Evolutionary conservation across 2,329 filamentous ascomycete species (phyloP).

Genomic region (Calcarisporium arbuscula): DNA sequence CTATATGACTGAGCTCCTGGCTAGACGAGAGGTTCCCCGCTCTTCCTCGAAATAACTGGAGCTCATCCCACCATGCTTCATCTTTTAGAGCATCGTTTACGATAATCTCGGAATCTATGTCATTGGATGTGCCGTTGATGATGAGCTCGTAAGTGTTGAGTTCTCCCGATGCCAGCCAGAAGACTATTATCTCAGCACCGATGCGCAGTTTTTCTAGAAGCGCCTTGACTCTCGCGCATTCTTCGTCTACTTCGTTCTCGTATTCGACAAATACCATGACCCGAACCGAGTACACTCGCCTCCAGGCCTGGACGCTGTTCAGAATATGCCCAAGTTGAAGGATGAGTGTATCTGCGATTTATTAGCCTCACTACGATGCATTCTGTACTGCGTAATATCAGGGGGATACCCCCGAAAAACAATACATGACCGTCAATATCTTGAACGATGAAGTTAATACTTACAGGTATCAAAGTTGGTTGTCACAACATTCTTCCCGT

Average conservation of each 20-base stretch:
- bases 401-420: too few species aligned
- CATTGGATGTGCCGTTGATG: conserved; percentile 59
- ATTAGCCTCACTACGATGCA: background rate
- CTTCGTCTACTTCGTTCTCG: conserved; percentile 75
- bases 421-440: background rate
- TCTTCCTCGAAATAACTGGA: conserved; percentile 49
- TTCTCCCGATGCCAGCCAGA: conserved; percentile 71
- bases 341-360: conserved; percentile 69
- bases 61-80: conserved; percentile 78
- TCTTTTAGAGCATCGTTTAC: conserved; percentile 62
- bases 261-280: conserved; percentile 88
- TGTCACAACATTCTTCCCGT: conserved; percentile 63
- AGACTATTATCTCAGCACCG: conserved; percentile 70
- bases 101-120: conserved; percentile 48
- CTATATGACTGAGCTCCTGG: conserved; percentile 37
- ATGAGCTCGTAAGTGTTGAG: conserved; percentile 71
- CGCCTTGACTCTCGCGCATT: conserved; percentile 63
- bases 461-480: conserved; percentile 88
- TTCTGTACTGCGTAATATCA: background rate
- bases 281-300: conserved; percentile 62
- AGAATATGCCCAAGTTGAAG: conserved; percentile 81
- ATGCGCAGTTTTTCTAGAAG: conserved; percentile 78
- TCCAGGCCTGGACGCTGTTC: conserved; percentile 75
- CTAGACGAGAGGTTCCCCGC: conserved; percentile 30
- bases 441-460: conserved; percentile 16